These are phyloP conservation scores for Dothideomycetes sp. DNA, from an alignment of 2,329 filamentous ascomycete species.

Conservation along the genomic window DNA sequence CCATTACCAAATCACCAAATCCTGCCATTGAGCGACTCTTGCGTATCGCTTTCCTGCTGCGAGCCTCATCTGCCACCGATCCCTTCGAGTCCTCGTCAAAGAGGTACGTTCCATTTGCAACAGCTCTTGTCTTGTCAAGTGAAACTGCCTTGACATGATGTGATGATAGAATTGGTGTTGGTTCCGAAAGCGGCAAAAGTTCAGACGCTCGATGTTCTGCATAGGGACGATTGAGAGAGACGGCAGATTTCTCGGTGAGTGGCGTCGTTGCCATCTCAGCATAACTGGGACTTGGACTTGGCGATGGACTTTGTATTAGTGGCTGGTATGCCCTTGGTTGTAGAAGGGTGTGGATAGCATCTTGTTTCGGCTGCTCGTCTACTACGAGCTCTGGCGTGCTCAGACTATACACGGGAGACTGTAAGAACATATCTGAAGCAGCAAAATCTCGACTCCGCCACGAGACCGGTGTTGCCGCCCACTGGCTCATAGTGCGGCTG, in stretches of 20 bases:
- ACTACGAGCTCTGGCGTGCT: slow-evolving; percentile 7
- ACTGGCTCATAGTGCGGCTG: slow-evolving; percentile 20
- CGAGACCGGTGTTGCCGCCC: slow-evolving; percentile 12
- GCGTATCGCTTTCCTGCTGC: not conserved
- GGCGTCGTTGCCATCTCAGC: no score
- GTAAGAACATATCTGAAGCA: slow-evolving; percentile 14
- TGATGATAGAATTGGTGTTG: not conserved
- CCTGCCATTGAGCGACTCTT: no score
- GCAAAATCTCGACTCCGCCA: slow-evolving; percentile 9
- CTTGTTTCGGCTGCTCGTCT: not conserved
- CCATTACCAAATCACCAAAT: no score
- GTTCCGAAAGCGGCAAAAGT: slow-evolving; percentile 1
- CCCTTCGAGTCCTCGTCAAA: not conserved
- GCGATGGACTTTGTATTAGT: slow-evolving; percentile 5
- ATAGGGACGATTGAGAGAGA: no score
- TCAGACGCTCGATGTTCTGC: not conserved
- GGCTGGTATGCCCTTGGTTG: slow-evolving; percentile 4
- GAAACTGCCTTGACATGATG: slow-evolving; percentile 7
- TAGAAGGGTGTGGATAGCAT: not conserved
- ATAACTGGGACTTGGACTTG: slow-evolving; percentile 5
- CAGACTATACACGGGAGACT: slow-evolving; percentile 14
- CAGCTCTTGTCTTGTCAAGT: slow-evolving; percentile 3
- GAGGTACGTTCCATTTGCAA: no score
- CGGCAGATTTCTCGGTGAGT: no score
- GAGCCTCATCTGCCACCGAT: not conserved